These are phyloP conservation scores for Phytophthora syringae DNA, from an alignment of 352 stramenopile species.

Conservation along the genomic window DNA sequence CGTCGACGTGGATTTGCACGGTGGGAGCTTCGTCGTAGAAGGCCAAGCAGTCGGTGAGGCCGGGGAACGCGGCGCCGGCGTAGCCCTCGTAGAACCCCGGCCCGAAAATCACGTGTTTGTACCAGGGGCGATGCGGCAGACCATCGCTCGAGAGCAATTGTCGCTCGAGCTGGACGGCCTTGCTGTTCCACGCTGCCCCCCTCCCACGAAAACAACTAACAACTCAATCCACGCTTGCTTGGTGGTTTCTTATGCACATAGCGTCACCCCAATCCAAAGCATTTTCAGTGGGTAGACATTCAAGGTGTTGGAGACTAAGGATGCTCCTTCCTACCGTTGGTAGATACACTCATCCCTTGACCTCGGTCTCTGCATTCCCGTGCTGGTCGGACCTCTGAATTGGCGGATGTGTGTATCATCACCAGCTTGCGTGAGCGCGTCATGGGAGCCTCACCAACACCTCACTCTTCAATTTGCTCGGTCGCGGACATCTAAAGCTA, in stretches of 20 bases:
- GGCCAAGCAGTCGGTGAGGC: slow-evolving; percentile 23
- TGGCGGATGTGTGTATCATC: too few species aligned
- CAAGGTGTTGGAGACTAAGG: too few species aligned
- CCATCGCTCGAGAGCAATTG: slow-evolving; percentile 17
- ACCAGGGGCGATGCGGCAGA: slow-evolving; percentile 27
- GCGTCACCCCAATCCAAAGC: too few species aligned
- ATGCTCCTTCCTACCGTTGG: too few species aligned
- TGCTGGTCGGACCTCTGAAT: too few species aligned
- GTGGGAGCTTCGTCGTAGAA: slow-evolving; percentile 21
- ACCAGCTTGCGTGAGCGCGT: too few species aligned
- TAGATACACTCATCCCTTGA: too few species aligned
- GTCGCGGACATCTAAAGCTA: too few species aligned
- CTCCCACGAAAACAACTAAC: too few species aligned
- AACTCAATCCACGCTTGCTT: slow-evolving; percentile 19
- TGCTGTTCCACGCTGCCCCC: slow-evolving; percentile 25
- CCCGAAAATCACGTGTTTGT: slow-evolving; percentile 33
- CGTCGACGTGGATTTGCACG: slow-evolving; percentile 31
- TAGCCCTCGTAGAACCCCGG: slow-evolving; percentile 35
- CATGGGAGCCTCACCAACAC: background rate
- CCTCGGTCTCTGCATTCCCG: too few species aligned
- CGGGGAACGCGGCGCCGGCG: slow-evolving; percentile 17
- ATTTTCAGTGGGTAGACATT: too few species aligned
- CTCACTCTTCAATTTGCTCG: slow-evolving; percentile 26
- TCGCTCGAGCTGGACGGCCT: slow-evolving; percentile 24
- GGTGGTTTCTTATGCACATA: too few species aligned